Evolutionary conservation across 2,329 filamentous ascomycete species (phyloP), one percentile per base, ranked within the genome.

Genomic region (Aureobasidium namibiae): DNA sequence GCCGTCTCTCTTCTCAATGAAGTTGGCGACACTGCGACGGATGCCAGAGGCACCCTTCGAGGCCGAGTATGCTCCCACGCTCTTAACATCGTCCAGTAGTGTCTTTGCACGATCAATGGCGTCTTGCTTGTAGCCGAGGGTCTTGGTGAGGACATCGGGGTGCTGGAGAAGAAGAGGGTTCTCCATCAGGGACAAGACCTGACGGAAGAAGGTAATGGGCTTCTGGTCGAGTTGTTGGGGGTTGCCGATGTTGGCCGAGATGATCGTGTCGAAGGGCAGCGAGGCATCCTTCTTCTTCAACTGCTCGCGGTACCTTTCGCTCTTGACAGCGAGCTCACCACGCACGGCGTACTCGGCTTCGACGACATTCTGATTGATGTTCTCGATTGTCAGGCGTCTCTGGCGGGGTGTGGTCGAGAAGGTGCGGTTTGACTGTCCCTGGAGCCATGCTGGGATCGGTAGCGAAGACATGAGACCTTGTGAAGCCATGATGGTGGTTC

Each of bases 161-260:
- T 95, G 86, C 70, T 96, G 82, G 61, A 99, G 80, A 34, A 99
- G 80, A 60, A 80, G 73, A 0, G 94, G 94, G 78, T 97, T 92
- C 80, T 99, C 94, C 61, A 97, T 76, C 63, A 99, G 75, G 76
- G 90, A 95, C 69, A 94, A 82, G 29, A 99, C 94, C 78, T 99
- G 92, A 67, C 94, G 87, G 84, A 99, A 96, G 81, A 96, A 99
- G 66, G 94, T 99, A 69, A 99, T 92, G 69, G 94, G 94, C 81
- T 97, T 95, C 82, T 99, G 94, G 77, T 96, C 94, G 63, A 99
- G 85, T 77, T 99, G 94, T 76, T 99, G 94, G 4, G 94, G 94
- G 79, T 99, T 99, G 71, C 94, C 94, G 70, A 99, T 99, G 78
- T 99, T 99, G 76, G 94, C 94, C 63, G 89, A 92, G 77, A 99